Evolutionary conservation across 768 basidiomycete genomes (phyloP).

Genomic region (Baorangia bicolor): DNA sequence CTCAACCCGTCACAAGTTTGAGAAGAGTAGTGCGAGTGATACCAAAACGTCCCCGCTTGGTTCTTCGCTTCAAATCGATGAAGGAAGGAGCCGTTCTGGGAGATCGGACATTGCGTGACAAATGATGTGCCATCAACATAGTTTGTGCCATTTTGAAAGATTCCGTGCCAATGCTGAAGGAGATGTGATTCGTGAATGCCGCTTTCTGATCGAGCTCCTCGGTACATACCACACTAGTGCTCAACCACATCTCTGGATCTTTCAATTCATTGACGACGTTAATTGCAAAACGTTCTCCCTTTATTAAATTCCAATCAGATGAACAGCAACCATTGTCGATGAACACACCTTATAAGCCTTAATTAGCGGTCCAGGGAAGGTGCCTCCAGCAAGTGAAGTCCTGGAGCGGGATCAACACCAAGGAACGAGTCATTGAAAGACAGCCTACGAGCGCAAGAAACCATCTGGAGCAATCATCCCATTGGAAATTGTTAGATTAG

Average conservation of each 20-base stretch:
- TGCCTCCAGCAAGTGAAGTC: constrained; percentile 39
- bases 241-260: constrained; percentile 47
- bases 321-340: not conserved
- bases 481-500: constrained; percentile 41
- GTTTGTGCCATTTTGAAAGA: constrained; percentile 44
- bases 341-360: constrained; percentile 31
- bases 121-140: constrained; percentile 45
- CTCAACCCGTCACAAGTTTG: constrained; percentile 40
- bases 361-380: constrained; percentile 49
- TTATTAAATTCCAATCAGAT: not conserved
- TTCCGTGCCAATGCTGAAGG: constrained; percentile 55
- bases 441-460: constrained; percentile 42
- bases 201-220: not conserved
- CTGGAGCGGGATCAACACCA: constrained; percentile 4
- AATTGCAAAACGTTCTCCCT: constrained; percentile 42
- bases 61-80: constrained; percentile 17
- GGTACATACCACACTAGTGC: constrained; percentile 44
- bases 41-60: constrained; percentile 35
- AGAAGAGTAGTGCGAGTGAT: constrained; percentile 40
- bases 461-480: constrained; percentile 48
- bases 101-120: constrained; percentile 37
- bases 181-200: not conserved
- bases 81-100: constrained; percentile 23
- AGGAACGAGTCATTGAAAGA: not conserved
- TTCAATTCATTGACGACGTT: constrained; percentile 47